Base-by-base conservation (phyloP, 2,329 filamentous ascomycete species). In the Rhexocercosporidium sp. region DNA sequence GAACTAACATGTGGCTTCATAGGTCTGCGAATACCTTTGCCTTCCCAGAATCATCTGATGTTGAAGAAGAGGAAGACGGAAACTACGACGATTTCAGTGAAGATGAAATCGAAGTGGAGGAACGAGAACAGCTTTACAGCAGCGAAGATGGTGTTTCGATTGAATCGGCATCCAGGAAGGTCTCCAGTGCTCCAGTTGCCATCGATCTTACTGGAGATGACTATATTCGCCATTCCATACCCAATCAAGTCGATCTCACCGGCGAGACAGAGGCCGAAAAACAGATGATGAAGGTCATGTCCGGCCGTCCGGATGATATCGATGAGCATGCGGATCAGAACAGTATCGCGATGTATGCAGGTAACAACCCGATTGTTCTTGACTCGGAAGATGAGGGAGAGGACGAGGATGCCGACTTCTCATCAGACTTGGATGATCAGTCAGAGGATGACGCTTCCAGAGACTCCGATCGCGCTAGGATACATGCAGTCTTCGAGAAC, bases 171-270 rank as follows among this genome's bases (percentile, higher is more conserved):
- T 59, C 65, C 54, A 53, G 60, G 44, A 74, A 74, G 59, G 49
- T 64, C 20, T 70, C 71, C n/a, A 59, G 70, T 22, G 56, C 66
- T 29, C 62, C 70, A 37, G 64, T 71, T 41, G 53, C 71, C 14
- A 77, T 77, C 31, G 76, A 77, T 60, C 70, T 76, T 39, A 77
- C 76, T n/a, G 49, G 70, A 57, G 71, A 77, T 51, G 76, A 77
- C 44, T 72, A 70, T 59, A 66, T 71, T 57, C 46, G 56, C 7
- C 46, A 62, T 7, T 49, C 65, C 14, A 47, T 53, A 8, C 64
- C 65, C 18, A 62, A 64, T 20, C 62, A 62, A 27, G 66, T 72
- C 16, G 70, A 71, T 57, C 65, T 70, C 14, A 72, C 70, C n/a
- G 56, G 62, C 27, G 67, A 71, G 14, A 65, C 41, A 44, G 29